Base-by-base conservation (phyloP, 352 stramenopile genomes). In the Globisporangium echinulatum region DNA sequence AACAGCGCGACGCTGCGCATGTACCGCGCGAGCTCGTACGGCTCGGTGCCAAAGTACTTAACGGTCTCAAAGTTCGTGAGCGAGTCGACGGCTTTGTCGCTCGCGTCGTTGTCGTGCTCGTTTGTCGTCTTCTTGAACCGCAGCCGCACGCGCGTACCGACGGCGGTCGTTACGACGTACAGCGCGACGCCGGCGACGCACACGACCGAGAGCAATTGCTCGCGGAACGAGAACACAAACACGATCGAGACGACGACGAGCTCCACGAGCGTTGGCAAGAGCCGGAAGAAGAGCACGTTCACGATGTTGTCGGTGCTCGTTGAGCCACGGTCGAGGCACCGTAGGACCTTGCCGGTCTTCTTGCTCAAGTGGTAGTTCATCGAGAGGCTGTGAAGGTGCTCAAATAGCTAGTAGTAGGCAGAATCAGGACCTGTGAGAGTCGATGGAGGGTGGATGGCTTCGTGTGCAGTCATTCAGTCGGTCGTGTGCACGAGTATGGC, bases 41-140 rank as follows among this genome's bases (percentile, higher is more conserved):
- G 75, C 70, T 98, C 96, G 1, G 87, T 94, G 42, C 90, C 97
- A 61, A 98, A 98, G 62, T 97, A 97, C 69, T 99, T 98, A 60
- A 99, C 94, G 0, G 92, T 98, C 71, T 99, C 96, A 64, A 98
- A 98, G 62, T 99, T 98, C 14, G 97, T 85, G n/a, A 98, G 74
- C n/a, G 81, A 97, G 68, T 99, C 97, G 2, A 96, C 97, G 2
- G 90, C 82, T 52, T 95, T 96, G 61, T 99, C 96, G 63, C 98
- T 96, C 49, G 86, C 97, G 56, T 98, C 85, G 76, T 99, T 99
- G 68, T 98, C 96, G 69, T 98, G 85, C 47, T 94, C 75, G 61
- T 97, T 97, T 1, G 86, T 96, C 59, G 90, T 70, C 51, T 97
- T 97, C 56, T 97, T 94, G 69, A 98, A 98, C 61, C 40, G 81